Base-by-base conservation (phyloP, 192 early-diverging fungal species). In the Diversispora epigaea region DNA sequence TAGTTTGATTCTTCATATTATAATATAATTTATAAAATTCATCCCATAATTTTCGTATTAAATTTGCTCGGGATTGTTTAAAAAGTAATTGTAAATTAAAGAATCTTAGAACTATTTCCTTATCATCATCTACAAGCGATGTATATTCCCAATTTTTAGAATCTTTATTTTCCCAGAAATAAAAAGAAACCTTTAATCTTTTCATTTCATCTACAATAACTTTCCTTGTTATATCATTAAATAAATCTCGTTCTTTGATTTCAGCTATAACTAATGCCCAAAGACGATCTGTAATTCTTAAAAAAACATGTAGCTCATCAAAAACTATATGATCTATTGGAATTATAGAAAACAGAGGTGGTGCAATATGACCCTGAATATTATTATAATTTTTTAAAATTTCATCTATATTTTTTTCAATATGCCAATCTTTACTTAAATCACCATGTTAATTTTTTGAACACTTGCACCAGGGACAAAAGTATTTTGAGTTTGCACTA, bases 51-150 rank as follows among this genome's bases (percentile, higher is more conserved):
- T 64, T 41, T 45, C 62, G 14, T 25, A 64, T 64, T n/a, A 64
- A 44, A 9, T 41, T 1, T 64, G 17, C 62, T 9, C 40, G 0
- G 0, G 62, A 64, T 9, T 12, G 40, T 41, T 6, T n/a, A n/a
- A 64, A 64, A n/a, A 64, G 15, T 44, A 64, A 64, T 19, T 41
- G 15, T 44, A 64, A 44, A 44, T 64, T 64, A 41, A 64, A 64
- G 15, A 17, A 64, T n/a, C 17, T 4, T 1, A 45, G 44, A 64
- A 44, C 62, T 4, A 2, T 64, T 64, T 64, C 17, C 44, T 64
- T 64, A 19, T 64, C 41, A 44, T 64, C 15, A 15, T 41, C 14
- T 6, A 12, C 11, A 44, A 64, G 62, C 0, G 40, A 64, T 64
- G 62, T 64, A 64, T 56, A 56, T 17, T 56, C n/a, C 55, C 55